Conservation (phyloP, 768 basidiomycete species). For the Artomyces pyxidatus region DNA sequence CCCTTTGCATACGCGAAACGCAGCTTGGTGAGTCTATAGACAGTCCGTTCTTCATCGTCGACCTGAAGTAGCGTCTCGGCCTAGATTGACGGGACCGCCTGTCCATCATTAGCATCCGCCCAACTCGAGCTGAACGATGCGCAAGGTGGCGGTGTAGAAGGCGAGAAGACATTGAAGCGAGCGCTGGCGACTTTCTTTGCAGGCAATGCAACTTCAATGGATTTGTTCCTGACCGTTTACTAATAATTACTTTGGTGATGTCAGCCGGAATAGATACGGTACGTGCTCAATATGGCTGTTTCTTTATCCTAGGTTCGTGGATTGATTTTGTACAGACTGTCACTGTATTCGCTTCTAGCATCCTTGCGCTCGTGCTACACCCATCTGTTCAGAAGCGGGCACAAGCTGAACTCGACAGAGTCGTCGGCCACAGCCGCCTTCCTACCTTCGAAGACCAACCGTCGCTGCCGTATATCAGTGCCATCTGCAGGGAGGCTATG, state of each 20-base stretch:
- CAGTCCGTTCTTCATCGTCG: not conserved
- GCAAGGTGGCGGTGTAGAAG: no score
- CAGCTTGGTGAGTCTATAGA: not conserved
- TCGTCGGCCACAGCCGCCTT: slow-evolving; percentile 9
- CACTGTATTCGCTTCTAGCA: not conserved
- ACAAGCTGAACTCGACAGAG: slow-evolving; percentile 13
- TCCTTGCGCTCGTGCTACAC: not conserved
- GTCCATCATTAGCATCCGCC: no score
- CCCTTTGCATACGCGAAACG: not conserved
- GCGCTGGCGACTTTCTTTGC: not conserved
- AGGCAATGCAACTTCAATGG: not conserved
- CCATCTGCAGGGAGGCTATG: slow-evolving; percentile 4
- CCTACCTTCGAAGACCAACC: slow-evolving; percentile 6
- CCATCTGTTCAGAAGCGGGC: slow-evolving; percentile 6
- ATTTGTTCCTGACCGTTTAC: not conserved
- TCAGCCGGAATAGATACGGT: not conserved
- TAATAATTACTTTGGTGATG: no score
- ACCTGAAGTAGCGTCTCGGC: no score
- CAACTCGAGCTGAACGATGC: no score
- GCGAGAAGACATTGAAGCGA: no score
- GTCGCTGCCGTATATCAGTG: slow-evolving; percentile 4
- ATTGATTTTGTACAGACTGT: not conserved
- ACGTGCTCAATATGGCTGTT: not conserved
- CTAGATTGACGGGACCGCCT: not conserved
- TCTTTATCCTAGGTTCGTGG: not conserved